Conservation (phyloP, 2,329 filamentous ascomycete genomes). For the Fusarium piperis region DNA sequence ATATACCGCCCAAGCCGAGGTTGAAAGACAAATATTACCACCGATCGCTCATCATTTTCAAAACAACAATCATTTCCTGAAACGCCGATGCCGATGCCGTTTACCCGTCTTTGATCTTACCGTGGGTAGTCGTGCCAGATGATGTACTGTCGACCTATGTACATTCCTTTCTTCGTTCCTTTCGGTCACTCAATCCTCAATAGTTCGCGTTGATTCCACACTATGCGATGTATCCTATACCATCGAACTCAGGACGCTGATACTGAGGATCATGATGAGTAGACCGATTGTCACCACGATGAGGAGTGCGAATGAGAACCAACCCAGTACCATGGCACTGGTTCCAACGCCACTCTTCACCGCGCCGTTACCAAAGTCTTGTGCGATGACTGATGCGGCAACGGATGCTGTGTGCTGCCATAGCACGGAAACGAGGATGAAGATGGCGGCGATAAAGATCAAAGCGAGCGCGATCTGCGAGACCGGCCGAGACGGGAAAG, state of each 20-base stretch:
- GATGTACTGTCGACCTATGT: conserved; percentile 35
- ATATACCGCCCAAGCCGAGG: conserved; percentile 29
- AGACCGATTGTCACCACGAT: conserved; percentile 96
- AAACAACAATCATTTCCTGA: conserved; percentile 39
- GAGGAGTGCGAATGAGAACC: conserved; percentile 93
- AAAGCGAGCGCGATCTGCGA: conserved; percentile 93
- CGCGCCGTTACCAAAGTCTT: conserved; percentile 90
- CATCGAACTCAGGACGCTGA: conserved; percentile 77
- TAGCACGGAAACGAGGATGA: conserved; percentile 77
- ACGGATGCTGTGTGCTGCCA: conserved; percentile 98
- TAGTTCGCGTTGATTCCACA: conserved; percentile 24
- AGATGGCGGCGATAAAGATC: conserved; percentile 82
- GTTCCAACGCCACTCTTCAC: conserved; percentile 91
- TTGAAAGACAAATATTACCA: conserved; percentile 37
- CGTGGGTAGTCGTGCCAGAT: conserved; percentile 22
- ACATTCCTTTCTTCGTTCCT: conserved; percentile 32
- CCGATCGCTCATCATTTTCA: conserved; percentile 30
- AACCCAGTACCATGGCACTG: conserved; percentile 94
- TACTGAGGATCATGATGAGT: conserved; percentile 96
- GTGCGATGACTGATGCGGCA: conserved; percentile 90
- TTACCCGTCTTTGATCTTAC: conserved; percentile 37
- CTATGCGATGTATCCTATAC: conserved; percentile 42
- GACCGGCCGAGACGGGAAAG: conserved; percentile 90
- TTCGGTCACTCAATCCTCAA: conserved; percentile 27
- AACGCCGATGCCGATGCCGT: conserved; percentile 50